phyloP scores from a whole-genome alignment of 2,329 filamentous ascomycete genomes.

The Botrytis porri region DNA sequence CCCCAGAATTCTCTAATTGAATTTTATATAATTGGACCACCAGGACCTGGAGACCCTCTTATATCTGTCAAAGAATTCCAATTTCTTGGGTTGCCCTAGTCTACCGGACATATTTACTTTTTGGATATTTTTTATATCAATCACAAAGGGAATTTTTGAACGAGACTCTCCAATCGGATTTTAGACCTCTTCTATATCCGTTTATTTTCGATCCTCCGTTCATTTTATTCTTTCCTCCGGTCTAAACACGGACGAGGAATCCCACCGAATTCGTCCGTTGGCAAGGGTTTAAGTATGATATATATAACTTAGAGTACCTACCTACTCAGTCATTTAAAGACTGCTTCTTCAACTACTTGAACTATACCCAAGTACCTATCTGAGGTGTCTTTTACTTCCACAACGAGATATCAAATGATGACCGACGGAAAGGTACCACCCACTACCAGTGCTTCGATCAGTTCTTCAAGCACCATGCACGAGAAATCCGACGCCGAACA shows the following conservation, averaged over 20 bases:
- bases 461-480: constrained; percentile 1
- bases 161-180: not conserved
- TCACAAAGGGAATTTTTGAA: not conserved
- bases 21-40: not conserved
- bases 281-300: not conserved
- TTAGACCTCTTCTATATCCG: not conserved
- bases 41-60: not conserved
- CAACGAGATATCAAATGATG: not conserved
- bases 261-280: constrained; percentile 1
- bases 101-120: not conserved
- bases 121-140: not conserved
- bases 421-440: constrained; percentile 7
- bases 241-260: not conserved
- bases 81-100: not conserved
- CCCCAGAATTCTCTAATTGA: not conserved
- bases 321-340: not conserved
- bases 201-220: not conserved
- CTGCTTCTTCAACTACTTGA: not conserved
- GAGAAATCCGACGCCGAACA: not conserved
- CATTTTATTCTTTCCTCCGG: not conserved
- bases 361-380: not conserved
- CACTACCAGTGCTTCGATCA: constrained; percentile 3
- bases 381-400: not conserved
- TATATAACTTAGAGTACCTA: not conserved
- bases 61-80: not conserved